These are phyloP conservation scores for Elsinoe ampelina DNA, from an alignment of 2,329 filamentous ascomycete genomes.

Conservation along the genomic window DNA sequence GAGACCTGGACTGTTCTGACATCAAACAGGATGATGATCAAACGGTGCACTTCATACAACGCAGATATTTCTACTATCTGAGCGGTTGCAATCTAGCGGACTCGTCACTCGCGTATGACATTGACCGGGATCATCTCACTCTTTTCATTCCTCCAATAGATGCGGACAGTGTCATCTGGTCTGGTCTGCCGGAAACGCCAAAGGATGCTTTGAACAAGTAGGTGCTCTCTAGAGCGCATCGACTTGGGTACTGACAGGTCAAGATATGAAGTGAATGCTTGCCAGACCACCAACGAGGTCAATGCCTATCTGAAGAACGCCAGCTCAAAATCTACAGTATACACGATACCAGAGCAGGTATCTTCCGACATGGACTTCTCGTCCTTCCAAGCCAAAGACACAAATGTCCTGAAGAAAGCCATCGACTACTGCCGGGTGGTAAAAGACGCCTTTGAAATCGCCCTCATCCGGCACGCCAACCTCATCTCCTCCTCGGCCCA, in stretches of 20 bases:
- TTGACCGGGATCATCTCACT: slow-evolving; percentile 61
- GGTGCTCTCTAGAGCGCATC: no score
- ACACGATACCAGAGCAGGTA: slow-evolving; percentile 68
- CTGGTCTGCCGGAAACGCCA: slow-evolving; percentile 68
- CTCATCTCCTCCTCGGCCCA: slow-evolving; percentile 71
- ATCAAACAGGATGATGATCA: slow-evolving; percentile 64
- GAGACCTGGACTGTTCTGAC: background rate
- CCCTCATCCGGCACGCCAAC: slow-evolving; percentile 71
- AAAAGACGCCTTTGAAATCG: slow-evolving; percentile 80
- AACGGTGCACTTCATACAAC: slow-evolving; percentile 74
- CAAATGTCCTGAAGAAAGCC: slow-evolving; percentile 47
- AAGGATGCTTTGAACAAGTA: slow-evolving; percentile 64
- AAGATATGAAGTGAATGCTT: slow-evolving; percentile 16
- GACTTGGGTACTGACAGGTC: slow-evolving; percentile 25
- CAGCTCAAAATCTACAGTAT: slow-evolving; percentile 45
- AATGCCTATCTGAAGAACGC: slow-evolving; percentile 55
- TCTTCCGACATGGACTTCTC: slow-evolving; percentile 63
- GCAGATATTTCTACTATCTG: slow-evolving; percentile 89
- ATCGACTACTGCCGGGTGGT: slow-evolving; percentile 73
- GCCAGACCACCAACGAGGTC: slow-evolving; percentile 43
- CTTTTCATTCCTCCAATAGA: slow-evolving; percentile 88
- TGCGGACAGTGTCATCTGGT: slow-evolving; percentile 87
- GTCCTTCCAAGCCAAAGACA: slow-evolving; percentile 56
- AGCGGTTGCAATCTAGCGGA: slow-evolving; percentile 78
- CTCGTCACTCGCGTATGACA: slow-evolving; percentile 71